Percentiles rank a stretch among this genome's conserved stretches.
phyloP scores from a whole-genome alignment of 1,284 basidiomycete genomes.

The Gymnopus androsaceus region DNA sequence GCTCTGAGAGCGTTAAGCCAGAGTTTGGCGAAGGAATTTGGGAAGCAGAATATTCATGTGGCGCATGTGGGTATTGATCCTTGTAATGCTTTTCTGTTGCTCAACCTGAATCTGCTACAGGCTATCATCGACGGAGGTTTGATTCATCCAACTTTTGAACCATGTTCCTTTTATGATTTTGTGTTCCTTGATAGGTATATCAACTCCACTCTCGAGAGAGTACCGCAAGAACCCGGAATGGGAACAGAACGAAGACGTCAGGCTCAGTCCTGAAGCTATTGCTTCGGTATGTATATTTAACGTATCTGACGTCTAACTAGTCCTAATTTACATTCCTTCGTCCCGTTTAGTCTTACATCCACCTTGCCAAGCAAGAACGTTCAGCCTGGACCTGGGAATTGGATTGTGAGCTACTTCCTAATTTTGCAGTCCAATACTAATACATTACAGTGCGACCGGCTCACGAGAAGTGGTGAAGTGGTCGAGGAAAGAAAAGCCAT shows the following conservation, averaged over 20 bases:
- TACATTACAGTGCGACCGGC: conserved; percentile 41
- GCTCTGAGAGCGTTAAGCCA: conserved; percentile 69
- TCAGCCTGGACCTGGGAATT: conserved; percentile 35
- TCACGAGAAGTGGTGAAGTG: conserved; percentile 45
- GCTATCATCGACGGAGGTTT: conserved; percentile 62
- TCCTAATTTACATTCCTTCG: not conserved
- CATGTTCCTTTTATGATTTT: not conserved
- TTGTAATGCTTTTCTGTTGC: not conserved
- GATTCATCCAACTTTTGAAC: conserved; percentile 15
- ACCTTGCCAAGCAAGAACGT: conserved; percentile 44
- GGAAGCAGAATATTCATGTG: conserved; percentile 76
- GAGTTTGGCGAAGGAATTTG: conserved; percentile 79
- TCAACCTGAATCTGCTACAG: conserved; percentile 28
- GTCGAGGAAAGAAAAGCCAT: not conserved
- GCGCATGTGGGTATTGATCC: conserved; percentile 65
- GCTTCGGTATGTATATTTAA: conserved; percentile 59
- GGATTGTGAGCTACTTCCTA: not conserved
- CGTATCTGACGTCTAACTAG: too few relatives aligned
- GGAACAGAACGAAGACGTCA: conserved; percentile 11
- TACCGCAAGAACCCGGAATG: conserved; percentile 37
- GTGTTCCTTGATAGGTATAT: conserved; percentile 48
- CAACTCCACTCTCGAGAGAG: conserved; percentile 28
- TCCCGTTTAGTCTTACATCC: conserved; percentile 38
- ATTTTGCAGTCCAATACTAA: not conserved
- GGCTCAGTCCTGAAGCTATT: conserved; percentile 64